Percentiles rank a stretch among this genome's conserved stretches.
Evolutionary conservation across 2,329 filamentous ascomycete genomes (phyloP).

Genomic region (Fusarium newnesense): DNA sequence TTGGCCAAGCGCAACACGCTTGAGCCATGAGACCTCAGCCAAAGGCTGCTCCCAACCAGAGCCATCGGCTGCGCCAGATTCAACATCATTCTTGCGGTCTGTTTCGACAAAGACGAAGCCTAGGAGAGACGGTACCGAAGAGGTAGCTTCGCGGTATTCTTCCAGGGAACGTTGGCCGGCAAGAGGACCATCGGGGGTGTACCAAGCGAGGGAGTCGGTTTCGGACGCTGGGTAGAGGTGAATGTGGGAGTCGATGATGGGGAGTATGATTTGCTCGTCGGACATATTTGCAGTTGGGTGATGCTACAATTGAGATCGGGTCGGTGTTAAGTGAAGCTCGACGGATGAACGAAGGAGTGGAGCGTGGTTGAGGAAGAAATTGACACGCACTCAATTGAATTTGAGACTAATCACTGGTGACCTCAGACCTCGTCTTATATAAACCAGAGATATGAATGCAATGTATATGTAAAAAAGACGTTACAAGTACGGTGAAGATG

Average conservation of each 20-base stretch:
- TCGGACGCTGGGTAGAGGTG: conserved; percentile 84
- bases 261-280: conserved; percentile 56
- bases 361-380: not conserved
- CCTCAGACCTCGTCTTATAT: not conserved
- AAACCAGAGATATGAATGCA: not conserved
- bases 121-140: conserved; percentile 57
- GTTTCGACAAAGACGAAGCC: conserved; percentile 88
- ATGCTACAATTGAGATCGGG: not conserved
- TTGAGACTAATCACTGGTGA: not conserved
- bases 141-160: conserved; percentile 67
- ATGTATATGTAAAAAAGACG: conserved; percentile 8
- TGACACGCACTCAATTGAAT: not conserved
- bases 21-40: conserved; percentile 76
- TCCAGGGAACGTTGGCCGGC: conserved; percentile 71
- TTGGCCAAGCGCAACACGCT: conserved; percentile 71
- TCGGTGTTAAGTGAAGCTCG: not conserved
- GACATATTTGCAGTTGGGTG: conserved; percentile 45
- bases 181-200: conserved; percentile 67
- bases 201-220: conserved; percentile 75
- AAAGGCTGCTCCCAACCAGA: conserved; percentile 75
- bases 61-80: conserved; percentile 55
- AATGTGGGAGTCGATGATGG: conserved; percentile 89
- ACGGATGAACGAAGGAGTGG: not conserved
- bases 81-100: conserved; percentile 74
- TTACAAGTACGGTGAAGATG: conserved; percentile 28